phyloP scores from a whole-genome alignment of 176 grass and related monocot genomes.

The Cenchrus purpureus region DNA sequence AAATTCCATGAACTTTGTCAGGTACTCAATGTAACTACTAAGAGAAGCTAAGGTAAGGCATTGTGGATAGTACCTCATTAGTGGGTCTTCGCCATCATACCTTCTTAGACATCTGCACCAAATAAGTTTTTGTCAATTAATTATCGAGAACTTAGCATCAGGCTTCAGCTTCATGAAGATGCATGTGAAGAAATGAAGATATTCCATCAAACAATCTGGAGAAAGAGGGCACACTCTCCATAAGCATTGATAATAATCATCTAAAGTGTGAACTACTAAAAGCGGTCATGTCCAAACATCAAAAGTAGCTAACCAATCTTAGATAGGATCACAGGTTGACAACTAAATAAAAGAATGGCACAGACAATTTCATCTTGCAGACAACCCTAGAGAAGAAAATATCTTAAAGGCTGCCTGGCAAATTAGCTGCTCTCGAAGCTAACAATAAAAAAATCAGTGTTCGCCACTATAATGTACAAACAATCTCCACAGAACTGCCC shows the following conservation, averaged over 20 bases:
- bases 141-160: not conserved
- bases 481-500: conserved; percentile 98
- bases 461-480: conserved; percentile 37
- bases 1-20: not conserved
- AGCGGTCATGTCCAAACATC: not conserved
- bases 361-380: not conserved
- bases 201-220: not conserved
- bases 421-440: not conserved
- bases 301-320: not conserved
- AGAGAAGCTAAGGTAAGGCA: not conserved
- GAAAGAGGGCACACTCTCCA: not conserved
- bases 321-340: conserved; percentile 2
- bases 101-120: not conserved
- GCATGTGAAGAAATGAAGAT: not conserved
- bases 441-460: not conserved
- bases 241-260: not conserved
- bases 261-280: not conserved
- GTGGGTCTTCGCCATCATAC: not conserved
- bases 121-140: not conserved
- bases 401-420: not conserved
- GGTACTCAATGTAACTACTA: not conserved
- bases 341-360: not conserved
- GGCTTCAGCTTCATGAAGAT: not conserved
- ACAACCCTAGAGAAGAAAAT: not conserved
- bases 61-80: not conserved